phyloP scores from a whole-genome alignment of 1,139 yeast species.

The Magnusiomyces tetraspermus region DNA sequence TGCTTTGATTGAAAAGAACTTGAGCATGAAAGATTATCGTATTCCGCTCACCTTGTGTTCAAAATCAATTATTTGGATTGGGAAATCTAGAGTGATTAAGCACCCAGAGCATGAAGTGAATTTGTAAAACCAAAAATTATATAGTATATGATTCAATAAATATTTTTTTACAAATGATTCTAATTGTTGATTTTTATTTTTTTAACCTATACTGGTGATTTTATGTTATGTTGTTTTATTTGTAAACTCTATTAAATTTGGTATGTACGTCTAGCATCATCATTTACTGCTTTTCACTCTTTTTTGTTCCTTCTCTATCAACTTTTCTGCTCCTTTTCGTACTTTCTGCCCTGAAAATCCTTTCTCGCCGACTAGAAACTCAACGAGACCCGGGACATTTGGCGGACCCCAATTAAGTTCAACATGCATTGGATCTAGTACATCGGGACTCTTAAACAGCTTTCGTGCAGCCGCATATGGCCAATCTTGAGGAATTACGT shows the following conservation, averaged over 20 bases:
- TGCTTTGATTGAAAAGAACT: neutral
- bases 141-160: too few species aligned
- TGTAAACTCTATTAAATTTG: too few species aligned
- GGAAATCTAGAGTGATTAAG: too few species aligned
- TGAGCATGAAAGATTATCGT: neutral
- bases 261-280: too few species aligned
- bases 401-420: slow-evolving; percentile 61
- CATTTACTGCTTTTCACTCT: too few species aligned
- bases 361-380: slow-evolving; percentile 62
- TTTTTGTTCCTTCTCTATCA: slow-evolving; percentile 77
- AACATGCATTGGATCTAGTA: slow-evolving; percentile 48
- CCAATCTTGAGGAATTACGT: slow-evolving; percentile 89
- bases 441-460: slow-evolving; percentile 74
- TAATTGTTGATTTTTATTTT: too few species aligned
- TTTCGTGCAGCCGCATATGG: slow-evolving; percentile 84
- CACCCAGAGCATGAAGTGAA: too few species aligned
- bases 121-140: too few species aligned
- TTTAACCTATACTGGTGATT: too few species aligned
- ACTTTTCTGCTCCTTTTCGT: slow-evolving; percentile 73
- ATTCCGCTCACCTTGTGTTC: neutral
- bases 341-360: slow-evolving; percentile 93
- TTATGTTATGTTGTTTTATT: too few species aligned
- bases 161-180: too few species aligned
- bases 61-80: neutral
- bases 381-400: slow-evolving; percentile 61